Evolutionary conservation across 441 rosid species (phyloP).

Genomic region (Macaranga tanarius): DNA sequence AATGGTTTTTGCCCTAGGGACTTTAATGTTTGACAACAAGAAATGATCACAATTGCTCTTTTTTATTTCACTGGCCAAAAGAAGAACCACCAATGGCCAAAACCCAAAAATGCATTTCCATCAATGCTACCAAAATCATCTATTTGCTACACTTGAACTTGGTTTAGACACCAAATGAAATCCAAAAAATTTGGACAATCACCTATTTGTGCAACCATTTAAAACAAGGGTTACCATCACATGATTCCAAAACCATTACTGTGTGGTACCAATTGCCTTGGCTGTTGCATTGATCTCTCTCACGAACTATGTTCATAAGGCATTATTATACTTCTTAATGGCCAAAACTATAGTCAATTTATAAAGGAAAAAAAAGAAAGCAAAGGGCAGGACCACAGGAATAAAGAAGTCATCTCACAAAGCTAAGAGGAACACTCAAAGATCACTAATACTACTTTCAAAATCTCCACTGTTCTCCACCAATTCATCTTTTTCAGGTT

Average conservation of each 20-base stretch:
- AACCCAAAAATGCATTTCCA: too few relatives aligned
- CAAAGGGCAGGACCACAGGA: constrained; percentile 27
- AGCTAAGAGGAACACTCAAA: constrained; percentile 2
- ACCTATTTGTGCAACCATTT: constrained; percentile 2
- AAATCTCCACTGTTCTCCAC: constrained; percentile 17
- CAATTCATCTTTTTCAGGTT: constrained; percentile 16
- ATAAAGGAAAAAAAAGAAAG: constrained; percentile 14
- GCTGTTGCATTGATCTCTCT: constrained; percentile 24
- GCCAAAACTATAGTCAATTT: constrained; percentile 21
- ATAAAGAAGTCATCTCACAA: constrained; percentile 6
- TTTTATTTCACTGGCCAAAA: too few relatives aligned
- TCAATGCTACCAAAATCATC: background rate
- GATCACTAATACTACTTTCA: background rate
- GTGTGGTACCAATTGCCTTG: constrained; percentile 14
- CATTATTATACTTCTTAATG: constrained; percentile 20
- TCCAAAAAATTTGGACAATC: background rate
- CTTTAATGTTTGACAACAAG: background rate
- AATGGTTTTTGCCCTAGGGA: background rate
- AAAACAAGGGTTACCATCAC: constrained; percentile 6
- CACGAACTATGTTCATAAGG: constrained; percentile 17
- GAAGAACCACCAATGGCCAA: too few relatives aligned
- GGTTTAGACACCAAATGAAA: background rate
- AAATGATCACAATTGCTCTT: too few relatives aligned
- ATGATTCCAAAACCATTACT: constrained; percentile 23
- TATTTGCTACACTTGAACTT: background rate